Percentiles rank a stretch among this genome's conserved stretches.
Evolutionary conservation across 2,329 filamentous ascomycete species (phyloP).

Genomic region (Fusarium nodosum): DNA sequence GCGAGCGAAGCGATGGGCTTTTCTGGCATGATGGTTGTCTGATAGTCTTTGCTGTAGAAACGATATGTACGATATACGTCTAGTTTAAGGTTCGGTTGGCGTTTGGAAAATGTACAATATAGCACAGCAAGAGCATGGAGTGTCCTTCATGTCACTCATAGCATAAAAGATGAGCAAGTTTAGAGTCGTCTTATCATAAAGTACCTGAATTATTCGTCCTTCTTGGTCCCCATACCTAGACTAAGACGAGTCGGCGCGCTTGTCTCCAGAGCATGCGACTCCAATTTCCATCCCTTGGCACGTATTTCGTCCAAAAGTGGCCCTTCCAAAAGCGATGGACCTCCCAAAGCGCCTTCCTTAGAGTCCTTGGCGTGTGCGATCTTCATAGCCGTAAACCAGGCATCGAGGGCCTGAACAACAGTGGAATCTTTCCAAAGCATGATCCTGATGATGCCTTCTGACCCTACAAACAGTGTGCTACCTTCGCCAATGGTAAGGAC

Average conservation of each 20-base stretch:
- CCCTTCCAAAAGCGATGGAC: not conserved
- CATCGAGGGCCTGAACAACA: conserved; percentile 51
- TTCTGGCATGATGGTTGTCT: conserved; percentile 59
- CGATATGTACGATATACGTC: conserved; percentile 42
- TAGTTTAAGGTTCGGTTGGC: conserved; percentile 25
- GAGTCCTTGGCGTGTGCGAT: conserved; percentile 52
- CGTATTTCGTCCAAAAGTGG: conserved; percentile 51
- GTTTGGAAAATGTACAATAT: conserved; percentile 48
- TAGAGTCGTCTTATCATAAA: not conserved
- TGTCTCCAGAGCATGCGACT: conserved; percentile 56
- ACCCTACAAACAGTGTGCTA: conserved; percentile 51
- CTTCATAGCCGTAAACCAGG: conserved; percentile 57
- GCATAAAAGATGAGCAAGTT: no score
- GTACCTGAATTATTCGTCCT: conserved; percentile 42
- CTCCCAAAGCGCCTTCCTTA: not conserved
- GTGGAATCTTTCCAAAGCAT: conserved; percentile 53
- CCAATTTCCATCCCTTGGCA: conserved; percentile 54
- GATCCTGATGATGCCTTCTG: conserved; percentile 53
- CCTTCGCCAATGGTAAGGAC: conserved; percentile 51
- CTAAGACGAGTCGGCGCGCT: conserved; percentile 53
- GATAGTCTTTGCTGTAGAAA: conserved; percentile 16
- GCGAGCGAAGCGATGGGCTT: conserved; percentile 66
- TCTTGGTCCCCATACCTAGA: conserved; percentile 43
- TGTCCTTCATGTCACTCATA: not conserved
- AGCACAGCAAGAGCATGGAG: conserved; percentile 20